Conservation (phyloP, 306 rosid genomes). For the Quercus variabilis region DNA sequence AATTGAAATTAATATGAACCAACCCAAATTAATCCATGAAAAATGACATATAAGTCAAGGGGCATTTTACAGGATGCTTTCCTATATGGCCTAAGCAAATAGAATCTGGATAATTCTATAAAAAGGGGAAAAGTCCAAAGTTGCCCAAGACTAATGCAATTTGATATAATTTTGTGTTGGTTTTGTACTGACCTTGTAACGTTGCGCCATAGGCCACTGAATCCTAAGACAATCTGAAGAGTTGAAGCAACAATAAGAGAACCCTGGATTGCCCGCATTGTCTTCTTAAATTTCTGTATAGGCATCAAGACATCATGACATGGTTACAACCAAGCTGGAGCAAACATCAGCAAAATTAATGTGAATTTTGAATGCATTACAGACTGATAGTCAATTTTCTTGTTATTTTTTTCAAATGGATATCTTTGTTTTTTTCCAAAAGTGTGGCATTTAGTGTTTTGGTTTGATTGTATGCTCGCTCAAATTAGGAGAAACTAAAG, state of each 20-base stretch:
- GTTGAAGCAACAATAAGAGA: constrained; percentile 93
- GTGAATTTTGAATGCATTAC: neutral
- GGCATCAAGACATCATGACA: constrained; percentile 24
- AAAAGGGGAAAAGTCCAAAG: neutral
- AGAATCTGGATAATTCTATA: neutral
- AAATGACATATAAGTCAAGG: constrained; percentile 1
- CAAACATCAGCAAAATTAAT: constrained; percentile 14
- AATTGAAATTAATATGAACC: constrained; percentile 4
- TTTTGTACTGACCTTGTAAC: constrained; percentile 76
- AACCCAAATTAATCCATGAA: neutral
- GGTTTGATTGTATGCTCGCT: neutral
- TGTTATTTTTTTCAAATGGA: neutral
- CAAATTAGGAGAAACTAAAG: neutral
- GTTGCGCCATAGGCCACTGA: constrained; percentile 99
- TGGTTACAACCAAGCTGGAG: constrained; percentile 21
- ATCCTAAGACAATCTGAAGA: constrained; percentile 97
- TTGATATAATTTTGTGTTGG: neutral
- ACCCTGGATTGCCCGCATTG: constrained; percentile 96
- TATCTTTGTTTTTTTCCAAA: neutral
- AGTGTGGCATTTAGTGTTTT: neutral
- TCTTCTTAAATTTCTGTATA: constrained; percentile 82
- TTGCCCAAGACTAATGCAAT: neutral
- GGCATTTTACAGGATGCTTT: constrained; percentile 6
- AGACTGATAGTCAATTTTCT: neutral
- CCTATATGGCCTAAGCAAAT: constrained; percentile 4